Evolutionary conservation across 1,284 basidiomycete species (phyloP).

Genomic region (Leccinum pachyderme): DNA sequence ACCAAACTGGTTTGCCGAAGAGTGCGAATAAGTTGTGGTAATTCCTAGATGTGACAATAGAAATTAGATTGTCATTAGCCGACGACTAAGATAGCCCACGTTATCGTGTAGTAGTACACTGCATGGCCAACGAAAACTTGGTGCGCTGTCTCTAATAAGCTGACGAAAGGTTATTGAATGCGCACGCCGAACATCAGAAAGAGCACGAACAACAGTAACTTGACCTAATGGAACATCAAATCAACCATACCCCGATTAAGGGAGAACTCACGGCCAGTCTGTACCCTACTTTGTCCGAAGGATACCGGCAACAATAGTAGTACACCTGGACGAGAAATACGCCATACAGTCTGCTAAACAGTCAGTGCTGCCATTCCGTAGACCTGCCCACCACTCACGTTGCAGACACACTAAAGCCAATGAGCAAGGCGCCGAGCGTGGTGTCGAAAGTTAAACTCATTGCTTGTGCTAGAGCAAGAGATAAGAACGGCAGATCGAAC

Average conservation of each 20-base stretch:
- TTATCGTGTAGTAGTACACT: slow-evolving; percentile 54
- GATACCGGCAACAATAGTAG: slow-evolving; percentile 55
- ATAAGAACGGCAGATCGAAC: not conserved
- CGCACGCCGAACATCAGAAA: not conserved
- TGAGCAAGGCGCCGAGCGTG: slow-evolving; percentile 57
- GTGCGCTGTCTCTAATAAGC: slow-evolving; percentile 51
- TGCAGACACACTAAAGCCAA: slow-evolving; percentile 56
- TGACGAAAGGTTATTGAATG: slow-evolving; percentile 23
- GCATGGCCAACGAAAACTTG: slow-evolving; percentile 54
- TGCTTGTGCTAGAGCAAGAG: not conserved
- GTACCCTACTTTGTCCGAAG: slow-evolving; percentile 51
- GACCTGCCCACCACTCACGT: slow-evolving; percentile 34
- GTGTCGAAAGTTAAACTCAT: slow-evolving; percentile 39
- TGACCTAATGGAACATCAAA: slow-evolving; percentile 14
- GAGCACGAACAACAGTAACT: slow-evolving; percentile 21
- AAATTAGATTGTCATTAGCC: slow-evolving; percentile 7
- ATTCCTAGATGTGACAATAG: slow-evolving; percentile 39
- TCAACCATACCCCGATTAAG: not conserved
- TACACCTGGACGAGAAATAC: slow-evolving; percentile 52
- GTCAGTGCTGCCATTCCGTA: not conserved
- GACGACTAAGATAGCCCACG: slow-evolving; percentile 35
- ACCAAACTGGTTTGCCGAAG: slow-evolving; percentile 48
- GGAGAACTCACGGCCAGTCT: slow-evolving; percentile 50
- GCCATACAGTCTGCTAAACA: slow-evolving; percentile 43
- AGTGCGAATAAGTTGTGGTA: slow-evolving; percentile 44